Evolutionary conservation across 176 grass and related monocot genomes (phyloP), one percentile per base, ranked within the genome.

Genomic region (Poa annua): DNA sequence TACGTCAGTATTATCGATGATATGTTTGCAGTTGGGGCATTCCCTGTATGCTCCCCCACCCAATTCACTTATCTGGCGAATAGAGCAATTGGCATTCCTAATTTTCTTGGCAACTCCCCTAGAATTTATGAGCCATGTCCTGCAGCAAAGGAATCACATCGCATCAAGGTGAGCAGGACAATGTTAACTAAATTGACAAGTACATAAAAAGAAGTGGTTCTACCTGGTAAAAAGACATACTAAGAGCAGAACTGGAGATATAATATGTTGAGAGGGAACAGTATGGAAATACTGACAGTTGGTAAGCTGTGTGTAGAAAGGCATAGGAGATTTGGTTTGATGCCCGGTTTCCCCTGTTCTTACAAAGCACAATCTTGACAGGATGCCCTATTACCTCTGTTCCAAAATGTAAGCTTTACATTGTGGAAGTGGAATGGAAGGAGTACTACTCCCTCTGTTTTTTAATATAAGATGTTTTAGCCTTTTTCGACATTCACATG

Each of bases 1-100:
- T 90, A 96, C 93, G 93, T 93, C 89, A 39, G 87, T 89, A 80
- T 99, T 99, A 82, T 93, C 91, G 44, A 99, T 93, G 50, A 89
- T 36, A 76, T 99, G 70, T 36, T 88, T 83, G 86, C 96, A 99
- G 26, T 92, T 96, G 15, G 96, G 89, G 50, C 96, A 96, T 85
- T 99, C 93, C 38, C 67, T 61, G 55, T 55, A 76, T 44, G 93
- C 96, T 71, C 92, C 96, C 80, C 76, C 53, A 68, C 83, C 69
- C 72, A 81, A 66, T 75, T 93, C 96, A 57, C 75, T 88, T 74
- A 93, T 89, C 15, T 86, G 85, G 63, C 21, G 50, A 72, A 42
- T 64, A n/a, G 33, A 62, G 17, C 85, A 74, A n/a, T 64, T 42
- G 17, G 88, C n/a, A n/a, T 92, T 84, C 83, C 91, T 94, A 80